Evolutionary conservation across 148 eudicot species (phyloP), one percentile per base, ranked within the genome.

Genomic region (Diospyros lotus): DNA sequence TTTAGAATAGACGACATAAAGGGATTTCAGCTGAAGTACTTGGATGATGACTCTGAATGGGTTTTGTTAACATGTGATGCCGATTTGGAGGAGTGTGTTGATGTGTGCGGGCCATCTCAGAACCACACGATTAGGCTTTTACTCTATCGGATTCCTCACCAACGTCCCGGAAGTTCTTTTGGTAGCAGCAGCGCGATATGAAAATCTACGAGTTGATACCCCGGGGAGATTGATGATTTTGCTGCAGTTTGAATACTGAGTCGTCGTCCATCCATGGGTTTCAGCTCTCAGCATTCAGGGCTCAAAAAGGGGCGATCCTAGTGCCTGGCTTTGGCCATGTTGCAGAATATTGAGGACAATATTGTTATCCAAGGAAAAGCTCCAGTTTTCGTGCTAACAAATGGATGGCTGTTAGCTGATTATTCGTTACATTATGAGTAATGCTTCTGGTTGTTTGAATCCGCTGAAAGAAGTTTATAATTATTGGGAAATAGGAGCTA

Each of bases 31-130:
- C 81, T 93, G 78, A 93, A 88, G 73, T 93, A 93, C 81, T 84
- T 93, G 69, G 98, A 93, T 75, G 97, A 93, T 81, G 98, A 93
- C 68, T 81, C 86, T 0, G 98, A 93, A 58, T 93, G 98, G 98
- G 94, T 93, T 3, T 71, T 92, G 74, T 73, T 94, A 67, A 89
- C 96, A 0, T 92, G 97, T 66, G 89, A 89, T 82, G 92, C 86
- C 68, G 98, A 94, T 73, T 74, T 94, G 79, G 93, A 89, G 79
- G 98, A 94, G 75, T 94, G 97, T 74, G 68, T 90, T 9, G 96
- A 92, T 67, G 81, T 94, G 9, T 86, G 82, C 67, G 76, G 73
- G 38, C 85, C 86, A 43, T 73, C 92, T 6, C 75, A 71, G 66
- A 73, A 77, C 68, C 82, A 84, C 66, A 91, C 92, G 4, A 85